Evolutionary conservation across 352 stramenopile genomes (phyloP).

Genomic region (Globisporangium polare): DNA sequence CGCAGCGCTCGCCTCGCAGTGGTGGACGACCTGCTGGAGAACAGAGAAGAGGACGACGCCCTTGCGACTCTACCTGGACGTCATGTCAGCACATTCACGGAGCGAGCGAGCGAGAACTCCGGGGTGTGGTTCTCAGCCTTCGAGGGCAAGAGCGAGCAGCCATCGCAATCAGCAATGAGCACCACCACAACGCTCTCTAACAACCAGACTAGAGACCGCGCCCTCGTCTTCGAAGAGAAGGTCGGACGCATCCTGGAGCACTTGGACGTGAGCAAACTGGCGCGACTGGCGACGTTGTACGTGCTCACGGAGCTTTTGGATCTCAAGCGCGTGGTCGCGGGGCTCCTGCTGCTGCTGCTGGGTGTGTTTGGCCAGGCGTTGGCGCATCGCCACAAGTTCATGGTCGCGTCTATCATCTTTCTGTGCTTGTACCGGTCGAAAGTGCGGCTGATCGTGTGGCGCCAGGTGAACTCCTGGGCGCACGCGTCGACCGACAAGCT

Average conservation of each 20-base stretch:
- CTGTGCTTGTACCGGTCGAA: slow-evolving; percentile 62
- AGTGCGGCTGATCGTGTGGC: slow-evolving; percentile 33
- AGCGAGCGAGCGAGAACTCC: not conserved
- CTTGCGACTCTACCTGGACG: not conserved
- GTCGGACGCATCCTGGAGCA: slow-evolving; percentile 49
- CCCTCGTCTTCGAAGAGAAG: slow-evolving; percentile 52
- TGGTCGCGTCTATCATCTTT: slow-evolving; percentile 64
- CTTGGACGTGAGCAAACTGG: slow-evolving; percentile 50
- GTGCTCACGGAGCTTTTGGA: slow-evolving; percentile 50
- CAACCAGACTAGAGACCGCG: slow-evolving; percentile 8
- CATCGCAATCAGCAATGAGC: not conserved
- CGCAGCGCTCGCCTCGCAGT: slow-evolving; percentile 53
- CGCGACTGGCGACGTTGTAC: slow-evolving; percentile 46
- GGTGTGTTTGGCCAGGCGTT: slow-evolving; percentile 46
- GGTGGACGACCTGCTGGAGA: slow-evolving; percentile 34
- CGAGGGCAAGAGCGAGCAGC: not conserved
- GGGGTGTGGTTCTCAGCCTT: slow-evolving; percentile 1
- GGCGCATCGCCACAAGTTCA: slow-evolving; percentile 70
- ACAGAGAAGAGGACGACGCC: slow-evolving; percentile 27
- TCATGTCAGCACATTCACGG: not conserved
- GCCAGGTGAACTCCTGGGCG: slow-evolving; percentile 41
- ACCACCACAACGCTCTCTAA: slow-evolving; percentile 3
- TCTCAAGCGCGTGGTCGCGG: slow-evolving; percentile 40
- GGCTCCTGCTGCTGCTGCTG: slow-evolving; percentile 43
- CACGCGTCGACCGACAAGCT: slow-evolving; percentile 66